phyloP scores from a whole-genome alignment of 345 rosid species.

The sweet orange (Citrus sinensis) region DVS_A1.0 CM039163.1:26194501-26195000 shows the following conservation, averaged over 20 bases:
- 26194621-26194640: slow-evolving; percentile 67
- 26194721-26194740: neutral
- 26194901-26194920: no score
- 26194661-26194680: slow-evolving; percentile 31
- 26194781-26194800: neutral
- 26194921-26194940: no score
- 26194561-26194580: slow-evolving; percentile 36
- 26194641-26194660: slow-evolving; percentile 77
- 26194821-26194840: neutral
- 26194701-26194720: neutral
- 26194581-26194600: slow-evolving; percentile 51
- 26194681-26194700: no score
- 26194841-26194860: no score
- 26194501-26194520: slow-evolving; percentile 58
- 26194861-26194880: no score
- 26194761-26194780: neutral
- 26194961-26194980: neutral
- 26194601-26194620: slow-evolving; percentile 69
- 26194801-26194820: neutral
- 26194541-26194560: slow-evolving; percentile 37
- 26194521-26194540: slow-evolving; percentile 57
- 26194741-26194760: no score
- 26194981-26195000: neutral
- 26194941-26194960: neutral
- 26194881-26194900: no score